These are phyloP conservation scores for Schwanniomyces polymorphus DNA, from an alignment of 805 yeast species.

Conservation along the genomic window DNA sequence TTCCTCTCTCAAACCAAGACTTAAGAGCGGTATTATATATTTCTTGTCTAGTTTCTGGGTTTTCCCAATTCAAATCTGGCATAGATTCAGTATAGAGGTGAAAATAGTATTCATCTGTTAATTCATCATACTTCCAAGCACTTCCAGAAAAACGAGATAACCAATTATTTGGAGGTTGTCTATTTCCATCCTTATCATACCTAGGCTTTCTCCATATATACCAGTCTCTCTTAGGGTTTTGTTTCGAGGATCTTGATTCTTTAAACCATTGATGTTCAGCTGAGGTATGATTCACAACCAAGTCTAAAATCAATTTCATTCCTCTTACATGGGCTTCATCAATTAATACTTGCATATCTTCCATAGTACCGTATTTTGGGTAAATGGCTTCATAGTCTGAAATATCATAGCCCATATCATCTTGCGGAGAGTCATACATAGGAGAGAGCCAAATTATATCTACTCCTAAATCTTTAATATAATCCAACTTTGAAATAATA, in stretches of 20 bases:
- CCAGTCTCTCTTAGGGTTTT: slow-evolving; percentile 61
- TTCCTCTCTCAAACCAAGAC: slow-evolving; percentile 57
- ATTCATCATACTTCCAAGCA: slow-evolving; percentile 59
- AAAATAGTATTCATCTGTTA: slow-evolving; percentile 55
- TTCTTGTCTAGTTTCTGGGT: slow-evolving; percentile 32
- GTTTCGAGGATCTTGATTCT: slow-evolving; percentile 51
- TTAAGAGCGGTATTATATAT: slow-evolving; percentile 48
- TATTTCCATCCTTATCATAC: slow-evolving; percentile 47
- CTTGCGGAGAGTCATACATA: slow-evolving; percentile 57
- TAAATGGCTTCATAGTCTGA: slow-evolving; percentile 53
- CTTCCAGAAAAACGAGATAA: slow-evolving; percentile 50
- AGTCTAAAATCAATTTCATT: slow-evolving; percentile 52
- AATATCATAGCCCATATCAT: slow-evolving; percentile 65
- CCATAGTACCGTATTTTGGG: slow-evolving; percentile 53
- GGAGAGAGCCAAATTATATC: slow-evolving; percentile 61
- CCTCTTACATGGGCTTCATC: slow-evolving; percentile 48
- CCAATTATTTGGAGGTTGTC: slow-evolving; percentile 62
- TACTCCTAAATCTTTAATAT: slow-evolving; percentile 48
- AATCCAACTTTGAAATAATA: slow-evolving; percentile 50
- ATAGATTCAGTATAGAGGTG: slow-evolving; percentile 53
- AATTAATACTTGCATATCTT: slow-evolving; percentile 51
- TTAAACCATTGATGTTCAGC: slow-evolving; percentile 58
- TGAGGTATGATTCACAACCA: slow-evolving; percentile 61
- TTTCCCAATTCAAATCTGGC: slow-evolving; percentile 67
- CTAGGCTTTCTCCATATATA: slow-evolving; percentile 56